These are phyloP conservation scores for Metarhizium album DNA, from an alignment of 2,329 filamentous ascomycete species.

Conservation along the genomic window DNA sequence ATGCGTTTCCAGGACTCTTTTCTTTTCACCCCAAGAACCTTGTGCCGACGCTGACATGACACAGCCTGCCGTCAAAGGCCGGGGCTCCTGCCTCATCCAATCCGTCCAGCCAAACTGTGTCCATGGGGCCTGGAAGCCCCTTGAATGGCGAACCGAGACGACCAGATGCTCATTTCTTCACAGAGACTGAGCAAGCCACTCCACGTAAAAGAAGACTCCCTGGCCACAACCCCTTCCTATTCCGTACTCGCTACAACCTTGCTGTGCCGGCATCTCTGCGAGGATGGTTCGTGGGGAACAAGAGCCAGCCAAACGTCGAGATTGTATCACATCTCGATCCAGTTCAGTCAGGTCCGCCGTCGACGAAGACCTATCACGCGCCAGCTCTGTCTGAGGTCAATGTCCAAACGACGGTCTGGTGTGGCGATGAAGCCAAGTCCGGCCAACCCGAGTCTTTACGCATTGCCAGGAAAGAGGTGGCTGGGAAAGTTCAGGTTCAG, in stretches of 20 bases:
- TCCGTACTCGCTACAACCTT: constrained; percentile 22
- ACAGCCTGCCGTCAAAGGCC: constrained; percentile 1
- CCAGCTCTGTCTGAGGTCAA: constrained; percentile 6
- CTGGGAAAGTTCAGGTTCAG: constrained; percentile 1
- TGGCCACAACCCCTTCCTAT: constrained; percentile 22
- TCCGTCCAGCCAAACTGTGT: constrained; percentile 10
- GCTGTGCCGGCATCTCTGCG: constrained; percentile 13
- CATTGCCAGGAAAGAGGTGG: neutral
- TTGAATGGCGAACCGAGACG: constrained; percentile 11
- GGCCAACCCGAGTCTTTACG: neutral
- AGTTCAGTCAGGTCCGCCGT: neutral
- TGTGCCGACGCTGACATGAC: constrained; percentile 1
- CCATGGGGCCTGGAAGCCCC: constrained; percentile 6
- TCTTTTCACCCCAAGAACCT: neutral
- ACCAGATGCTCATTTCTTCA: neutral
- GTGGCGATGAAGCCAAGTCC: constrained; percentile 10
- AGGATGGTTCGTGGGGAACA: constrained; percentile 8
- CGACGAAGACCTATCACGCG: constrained; percentile 1
- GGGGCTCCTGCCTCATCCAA: constrained; percentile 10
- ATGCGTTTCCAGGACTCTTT: neutral
- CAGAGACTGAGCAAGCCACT: neutral
- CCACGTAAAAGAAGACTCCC: neutral
- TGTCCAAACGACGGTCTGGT: constrained; percentile 20
- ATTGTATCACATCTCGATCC: neutral
- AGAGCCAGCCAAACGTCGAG: neutral